These are phyloP conservation scores for Euphorbia neoarborescens DNA, from an alignment of 441 rosid species.

Conservation along the genomic window DNA sequence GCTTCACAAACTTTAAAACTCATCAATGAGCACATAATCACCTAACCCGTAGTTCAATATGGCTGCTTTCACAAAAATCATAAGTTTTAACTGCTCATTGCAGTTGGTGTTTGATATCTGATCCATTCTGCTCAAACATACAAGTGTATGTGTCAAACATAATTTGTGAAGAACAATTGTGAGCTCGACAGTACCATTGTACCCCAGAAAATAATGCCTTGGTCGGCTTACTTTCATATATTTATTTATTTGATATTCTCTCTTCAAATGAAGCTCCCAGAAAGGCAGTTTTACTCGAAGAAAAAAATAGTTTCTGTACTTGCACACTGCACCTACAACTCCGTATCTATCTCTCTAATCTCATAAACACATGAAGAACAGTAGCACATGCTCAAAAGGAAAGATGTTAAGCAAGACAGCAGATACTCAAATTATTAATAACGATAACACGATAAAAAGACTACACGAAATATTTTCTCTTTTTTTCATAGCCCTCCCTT, in stretches of 20 bases:
- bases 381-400: neutral
- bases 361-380: neutral
- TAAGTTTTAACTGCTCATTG: neutral
- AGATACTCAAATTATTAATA: too few relatives aligned
- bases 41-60: too few relatives aligned
- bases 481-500: neutral
- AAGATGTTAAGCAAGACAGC: neutral
- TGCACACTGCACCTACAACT: neutral
- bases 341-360: neutral
- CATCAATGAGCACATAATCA: neutral
- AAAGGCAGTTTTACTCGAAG: neutral
- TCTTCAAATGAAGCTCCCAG: neutral
- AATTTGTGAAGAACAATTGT: neutral
- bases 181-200: neutral
- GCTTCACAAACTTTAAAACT: neutral
- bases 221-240: neutral
- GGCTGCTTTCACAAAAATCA: neutral
- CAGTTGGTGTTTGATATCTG: neutral
- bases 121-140: neutral
- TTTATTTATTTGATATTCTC: neutral
- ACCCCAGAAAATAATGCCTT: neutral
- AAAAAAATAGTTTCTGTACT: neutral
- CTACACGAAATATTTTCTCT: neutral
- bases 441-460: neutral
- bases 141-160: neutral